Evolutionary conservation across 1,284 basidiomycete genomes (phyloP), one percentile per base, ranked within the genome.

Genomic region (Ceraceosorus bombacis): DNA sequence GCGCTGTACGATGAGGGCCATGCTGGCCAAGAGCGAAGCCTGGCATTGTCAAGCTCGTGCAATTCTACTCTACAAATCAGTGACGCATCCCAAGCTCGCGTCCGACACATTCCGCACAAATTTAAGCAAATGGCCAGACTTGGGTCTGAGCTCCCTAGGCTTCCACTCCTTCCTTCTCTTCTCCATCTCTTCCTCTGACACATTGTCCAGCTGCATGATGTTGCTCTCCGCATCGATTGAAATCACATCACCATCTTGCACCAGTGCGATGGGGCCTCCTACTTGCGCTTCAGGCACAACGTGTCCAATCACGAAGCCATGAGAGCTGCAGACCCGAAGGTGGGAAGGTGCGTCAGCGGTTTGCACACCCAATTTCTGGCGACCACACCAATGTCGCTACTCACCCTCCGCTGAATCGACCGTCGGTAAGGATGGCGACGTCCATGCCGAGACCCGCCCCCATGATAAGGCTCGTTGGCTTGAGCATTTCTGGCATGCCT

Each of bases 21-120:
- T 27, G 27, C 27, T 27, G 3, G 27, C 27, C 27, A 27, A 27
- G 27, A 27, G 27, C 27, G 3, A 27, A 27, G 27, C 27, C 27
- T 27, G 27, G 27, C 27, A 27, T 27, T 27, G 38, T 36, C 38
- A 12, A 54, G 49, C 75, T 93, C 89, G 89, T 91, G 78, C 85
- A 92, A 8, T 93, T 7, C 49, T 27, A 36, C 13, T 55, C 54
- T 62, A 89, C 51, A 84, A 83, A 78, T 93, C 90, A 48, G 90
- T 93, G 68, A 93, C 85, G 74, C 90, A 92, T 5, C 90, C 91
- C 41, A 84, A 85, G 74, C 87, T 88, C 15, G 90, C 93, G 78
- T 97, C 91, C 10, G 65, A 55, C 6, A 80, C 79, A 53, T 75
- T 72, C 52, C 69, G 67, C 9, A 68, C 63, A 53, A 73, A 76